Percentiles rank a stretch among this genome's conserved stretches.
phyloP scores from a whole-genome alignment of 257 asterid species.

The Gentiana dahurica region DNA sequence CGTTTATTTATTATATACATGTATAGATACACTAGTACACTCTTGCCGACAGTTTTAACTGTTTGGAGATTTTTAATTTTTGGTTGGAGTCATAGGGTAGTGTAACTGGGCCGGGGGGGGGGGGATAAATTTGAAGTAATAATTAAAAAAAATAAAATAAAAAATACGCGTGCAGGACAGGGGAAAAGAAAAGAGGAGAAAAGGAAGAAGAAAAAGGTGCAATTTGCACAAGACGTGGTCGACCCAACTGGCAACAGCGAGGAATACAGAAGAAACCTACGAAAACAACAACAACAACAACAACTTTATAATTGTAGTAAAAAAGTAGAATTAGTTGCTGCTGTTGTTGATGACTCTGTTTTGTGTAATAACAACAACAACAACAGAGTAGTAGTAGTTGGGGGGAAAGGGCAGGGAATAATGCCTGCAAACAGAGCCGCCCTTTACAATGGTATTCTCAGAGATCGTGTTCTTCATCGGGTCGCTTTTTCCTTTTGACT shows the following conservation, averaged over 20 bases:
- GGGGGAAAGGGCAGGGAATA: slow-evolving; percentile 18
- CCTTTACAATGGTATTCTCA: slow-evolving; percentile 60
- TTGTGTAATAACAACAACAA: slow-evolving; percentile 4
- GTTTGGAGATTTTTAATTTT: too few relatives aligned
- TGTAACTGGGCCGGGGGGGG: too few relatives aligned
- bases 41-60: too few relatives aligned
- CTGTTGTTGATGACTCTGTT: slow-evolving; percentile 7
- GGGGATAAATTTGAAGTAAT: too few relatives aligned
- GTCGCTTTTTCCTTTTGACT: slow-evolving; percentile 36
- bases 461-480: slow-evolving; percentile 47
- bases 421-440: slow-evolving; percentile 71
- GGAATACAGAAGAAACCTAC: slow-evolving; percentile 45
- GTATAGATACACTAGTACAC: too few relatives aligned
- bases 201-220: slow-evolving; percentile 69
- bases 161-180: too few relatives aligned
- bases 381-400: background rate
- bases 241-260: slow-evolving; percentile 75
- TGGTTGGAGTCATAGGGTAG: too few relatives aligned
- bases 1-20: too few relatives aligned
- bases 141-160: too few relatives aligned
- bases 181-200: slow-evolving; percentile 36
- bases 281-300: background rate
- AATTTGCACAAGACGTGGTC: slow-evolving; percentile 80
- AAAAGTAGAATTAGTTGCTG: slow-evolving; percentile 4
- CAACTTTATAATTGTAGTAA: slow-evolving; percentile 2